phyloP scores from a whole-genome alignment of 2,329 filamentous ascomycete species.

The Aspergillus tubingensis region DNA sequence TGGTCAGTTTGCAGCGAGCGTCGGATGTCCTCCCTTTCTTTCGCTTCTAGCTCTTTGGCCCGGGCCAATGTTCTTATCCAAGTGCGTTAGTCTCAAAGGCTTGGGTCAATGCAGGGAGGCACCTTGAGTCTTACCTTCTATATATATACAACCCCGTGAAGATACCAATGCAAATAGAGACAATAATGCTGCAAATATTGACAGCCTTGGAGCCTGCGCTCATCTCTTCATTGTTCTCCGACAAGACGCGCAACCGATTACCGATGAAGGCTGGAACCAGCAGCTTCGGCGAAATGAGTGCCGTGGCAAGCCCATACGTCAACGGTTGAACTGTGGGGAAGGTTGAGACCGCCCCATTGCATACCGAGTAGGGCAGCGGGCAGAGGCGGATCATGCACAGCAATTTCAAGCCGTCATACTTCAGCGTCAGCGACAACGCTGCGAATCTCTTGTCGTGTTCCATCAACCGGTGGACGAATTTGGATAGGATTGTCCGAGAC shows the following conservation, averaged over 20 bases:
- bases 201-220: slow-evolving; percentile 72
- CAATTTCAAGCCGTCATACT: slow-evolving; percentile 85
- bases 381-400: slow-evolving; percentile 90
- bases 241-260: slow-evolving; percentile 75
- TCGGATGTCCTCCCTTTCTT: slow-evolving; percentile 46
- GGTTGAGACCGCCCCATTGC: slow-evolving; percentile 91
- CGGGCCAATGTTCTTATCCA: slow-evolving; percentile 48
- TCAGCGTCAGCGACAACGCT: slow-evolving; percentile 81
- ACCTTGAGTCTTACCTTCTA: slow-evolving; percentile 49
- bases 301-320: slow-evolving; percentile 79
- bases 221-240: slow-evolving; percentile 84
- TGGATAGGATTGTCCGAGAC: slow-evolving; percentile 74
- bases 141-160: slow-evolving; percentile 85
- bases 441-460: slow-evolving; percentile 84
- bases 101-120: background rate
- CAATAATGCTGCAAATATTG: slow-evolving; percentile 78
- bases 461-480: slow-evolving; percentile 77
- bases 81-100: slow-evolving; percentile 7
- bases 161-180: slow-evolving; percentile 71
- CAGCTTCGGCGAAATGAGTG: slow-evolving; percentile 80
- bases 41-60: slow-evolving; percentile 51
- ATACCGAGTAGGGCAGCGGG: slow-evolving; percentile 87
- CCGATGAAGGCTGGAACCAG: slow-evolving; percentile 93
- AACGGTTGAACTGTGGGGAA: slow-evolving; percentile 81
- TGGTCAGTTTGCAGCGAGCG: slow-evolving; percentile 39